Base-by-base conservation (phyloP, 2,329 filamentous ascomycete species). In the Penicillium frequentans region DNA sequence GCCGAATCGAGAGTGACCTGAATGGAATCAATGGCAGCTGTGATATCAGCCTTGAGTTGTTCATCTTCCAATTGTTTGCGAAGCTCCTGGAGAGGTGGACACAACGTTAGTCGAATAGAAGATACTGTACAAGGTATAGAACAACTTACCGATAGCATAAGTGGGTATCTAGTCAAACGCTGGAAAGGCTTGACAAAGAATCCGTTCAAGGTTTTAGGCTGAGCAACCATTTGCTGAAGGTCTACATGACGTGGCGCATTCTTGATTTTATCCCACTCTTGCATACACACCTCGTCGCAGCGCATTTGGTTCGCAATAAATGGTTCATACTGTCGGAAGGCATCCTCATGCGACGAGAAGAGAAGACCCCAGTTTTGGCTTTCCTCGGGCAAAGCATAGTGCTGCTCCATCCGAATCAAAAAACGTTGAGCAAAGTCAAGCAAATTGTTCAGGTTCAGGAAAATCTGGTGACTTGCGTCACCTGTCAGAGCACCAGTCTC, bases 101-200 rank as follows among this genome's bases (percentile, higher is more conserved):
- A 56, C 43, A 23, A 31, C 29, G 9, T 48, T 46, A 37, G 29
- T 13, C 23, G 24, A 37, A 16, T 27, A 5, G 43, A 37, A 26
- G 54, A 13, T 39, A 35, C 21, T 13, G 8, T 5, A 14, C 4
- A 49, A 31, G 47, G 31, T n/a, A 29, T n/a, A 5, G 31, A 47
- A 35, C 42, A 29, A 57, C 78, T 63, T 79, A 93, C 90, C 79
- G 90, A 91, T 39, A 99, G 82, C 56, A 99, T 81, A 11, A 99
- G 79, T 4, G 95, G 95, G 70, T 98, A 99, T 75, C 97, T 97
- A 49, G 93, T 91, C 57, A 99, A 79, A 66, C 95, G 86, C 75
- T 99, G 95, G 82, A 99, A 97, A 1, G 95, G 95, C 73, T 99
- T 99, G 50, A 99, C 82, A 31, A 99, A 80, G 71, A 99, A 99